Evolutionary conservation across 768 basidiomycete species (phyloP).

Genomic region (Russula olivacea): DNA sequence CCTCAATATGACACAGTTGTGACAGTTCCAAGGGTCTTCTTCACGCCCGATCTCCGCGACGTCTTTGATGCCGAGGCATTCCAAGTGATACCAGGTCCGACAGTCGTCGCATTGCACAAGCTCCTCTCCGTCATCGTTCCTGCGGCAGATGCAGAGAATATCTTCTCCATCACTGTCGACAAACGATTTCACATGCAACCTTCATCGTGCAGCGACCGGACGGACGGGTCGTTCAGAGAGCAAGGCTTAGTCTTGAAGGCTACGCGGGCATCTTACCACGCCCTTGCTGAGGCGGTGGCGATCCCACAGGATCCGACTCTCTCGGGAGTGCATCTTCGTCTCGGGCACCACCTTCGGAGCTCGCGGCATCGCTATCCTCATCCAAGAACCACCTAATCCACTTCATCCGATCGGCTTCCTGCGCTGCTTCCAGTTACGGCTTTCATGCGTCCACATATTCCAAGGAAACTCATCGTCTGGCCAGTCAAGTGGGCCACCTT

Average conservation of each 20-base stretch:
- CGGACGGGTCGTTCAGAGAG: no score
- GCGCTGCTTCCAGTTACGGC: conserved; percentile 46
- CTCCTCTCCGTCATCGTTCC: conserved; percentile 62
- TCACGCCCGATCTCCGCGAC: conserved; percentile 62
- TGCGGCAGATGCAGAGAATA: conserved; percentile 59
- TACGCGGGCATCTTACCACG: conserved; percentile 50
- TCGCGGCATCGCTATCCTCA: conserved; percentile 58
- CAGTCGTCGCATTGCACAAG: conserved; percentile 81
- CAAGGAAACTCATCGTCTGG: conserved; percentile 76
- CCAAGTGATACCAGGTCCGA: conserved; percentile 74
- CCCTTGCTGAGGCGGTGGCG: conserved; percentile 36
- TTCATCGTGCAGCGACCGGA: no score
- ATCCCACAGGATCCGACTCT: conserved; percentile 31
- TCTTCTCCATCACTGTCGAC: conserved; percentile 45
- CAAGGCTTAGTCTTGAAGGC: no score
- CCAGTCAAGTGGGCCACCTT: conserved; percentile 55
- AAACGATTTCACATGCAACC: no score
- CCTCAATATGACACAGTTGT: conserved; percentile 42
- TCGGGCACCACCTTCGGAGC: conserved; percentile 31
- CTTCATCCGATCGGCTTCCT: conserved; percentile 54
- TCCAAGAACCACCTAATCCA: conserved; percentile 69
- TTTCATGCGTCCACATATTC: conserved; percentile 55
- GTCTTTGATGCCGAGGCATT: conserved; percentile 67
- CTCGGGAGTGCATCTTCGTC: conserved; percentile 34
- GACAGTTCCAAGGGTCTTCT: conserved; percentile 78